These are phyloP conservation scores for Ganoderma multipileum DNA, from an alignment of 1,284 basidiomycete species.

Conservation along the genomic window DNA sequence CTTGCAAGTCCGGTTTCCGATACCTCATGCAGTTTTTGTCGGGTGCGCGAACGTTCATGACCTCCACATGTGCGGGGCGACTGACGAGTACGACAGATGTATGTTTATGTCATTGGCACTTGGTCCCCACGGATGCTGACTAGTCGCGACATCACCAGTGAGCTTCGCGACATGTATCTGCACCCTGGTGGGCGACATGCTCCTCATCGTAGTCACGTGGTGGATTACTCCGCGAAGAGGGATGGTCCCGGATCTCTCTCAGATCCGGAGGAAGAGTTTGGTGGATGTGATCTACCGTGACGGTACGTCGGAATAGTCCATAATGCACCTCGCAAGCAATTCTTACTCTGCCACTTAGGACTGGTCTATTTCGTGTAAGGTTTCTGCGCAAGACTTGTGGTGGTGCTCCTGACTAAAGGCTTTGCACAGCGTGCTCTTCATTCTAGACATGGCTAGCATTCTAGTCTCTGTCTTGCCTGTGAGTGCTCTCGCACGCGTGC, in stretches of 20 bases:
- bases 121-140: not conserved
- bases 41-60: not conserved
- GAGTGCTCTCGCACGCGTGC: not conserved
- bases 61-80: not conserved
- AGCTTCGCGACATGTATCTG: not conserved
- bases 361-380: not conserved
- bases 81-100: not conserved
- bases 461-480: not conserved
- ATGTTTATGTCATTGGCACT: not conserved
- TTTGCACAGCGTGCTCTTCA: not conserved
- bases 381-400: not conserved
- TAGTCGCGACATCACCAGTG: not conserved
- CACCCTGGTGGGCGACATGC: not conserved
- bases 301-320: not conserved
- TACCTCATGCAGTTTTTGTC: not conserved
- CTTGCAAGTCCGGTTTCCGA: not conserved
- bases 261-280: not conserved
- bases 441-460: not conserved
- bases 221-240: slow-evolving; percentile 1
- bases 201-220: not conserved
- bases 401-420: not conserved
- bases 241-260: not conserved
- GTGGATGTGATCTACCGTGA: not conserved
- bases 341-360: not conserved
- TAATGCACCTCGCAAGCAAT: not conserved